Evolutionary conservation across 257 asterid species (phyloP), one percentile per base, ranked within the genome.

Genomic region (Solanum habrochaites): DNA sequence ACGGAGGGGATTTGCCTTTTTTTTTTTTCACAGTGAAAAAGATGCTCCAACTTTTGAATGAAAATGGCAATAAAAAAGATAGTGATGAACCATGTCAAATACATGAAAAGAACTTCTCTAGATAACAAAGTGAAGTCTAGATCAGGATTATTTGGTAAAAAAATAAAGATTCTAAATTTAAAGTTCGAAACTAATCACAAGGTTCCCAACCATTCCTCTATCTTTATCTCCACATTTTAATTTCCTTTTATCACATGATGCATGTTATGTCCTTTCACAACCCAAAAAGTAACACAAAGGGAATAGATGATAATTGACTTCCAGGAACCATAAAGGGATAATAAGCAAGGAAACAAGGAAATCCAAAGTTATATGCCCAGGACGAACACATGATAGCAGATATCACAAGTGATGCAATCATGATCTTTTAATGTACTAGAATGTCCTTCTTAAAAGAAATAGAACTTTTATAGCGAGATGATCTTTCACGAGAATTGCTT

Each of bases 31-130:
- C 71, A 18, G 23, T 15, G 69, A 47, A 90, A 77, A 73, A 88
- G 86, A 20, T n/a, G 40, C 89, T 85, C 89, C 14, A 85, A 47
- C 14, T 52, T 86, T 89, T n/a, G n/a, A n/a, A n/a, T 88, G 82
- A 45, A 74, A 66, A 21, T 43, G 39, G 25, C 37, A 27, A 2
- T 58, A 64, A 78, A 71, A 42, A 29, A 67, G 69, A 83, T n/a
- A n/a, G 40, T 47, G 10, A 69, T 25, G 37, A 71, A 86, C 80
- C 83, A 73, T 2, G 2, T 60, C 47, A 75, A 47, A 25, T 58
- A 58, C 32, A 62, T 27, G 32, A 27, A 78, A 45, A 78, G 2
- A n/a, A n/a, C 66, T 78, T 69, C 35, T 45, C 42, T 47, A 56
- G 39, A 27, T 43, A 77, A 27, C 66, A 78, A 25, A 78, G n/a